Conservation (phyloP, 106 monocot genomes). For the Xerophyta viscosa region DNA sequence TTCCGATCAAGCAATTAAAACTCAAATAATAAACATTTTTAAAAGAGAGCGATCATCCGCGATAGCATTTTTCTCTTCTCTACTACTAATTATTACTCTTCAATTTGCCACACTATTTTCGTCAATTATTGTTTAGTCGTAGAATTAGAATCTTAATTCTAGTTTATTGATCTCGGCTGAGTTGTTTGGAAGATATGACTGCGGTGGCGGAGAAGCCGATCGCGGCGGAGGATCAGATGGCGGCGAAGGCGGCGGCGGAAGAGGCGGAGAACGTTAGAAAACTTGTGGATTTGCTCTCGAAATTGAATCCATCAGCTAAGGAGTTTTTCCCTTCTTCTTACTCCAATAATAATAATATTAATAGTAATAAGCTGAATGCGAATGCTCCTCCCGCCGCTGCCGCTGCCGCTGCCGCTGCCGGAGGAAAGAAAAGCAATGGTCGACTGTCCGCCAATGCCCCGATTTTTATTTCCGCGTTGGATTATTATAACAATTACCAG, state of each 20-base stretch:
- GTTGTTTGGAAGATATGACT: too few species aligned
- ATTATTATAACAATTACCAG: slow-evolving; percentile 15
- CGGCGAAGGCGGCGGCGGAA: slow-evolving; percentile 31
- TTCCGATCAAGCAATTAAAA: too few species aligned
- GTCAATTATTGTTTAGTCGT: too few species aligned
- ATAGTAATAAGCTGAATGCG: too few species aligned
- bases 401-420: background rate
- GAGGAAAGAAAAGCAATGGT: slow-evolving; percentile 21
- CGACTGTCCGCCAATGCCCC: slow-evolving; percentile 80
- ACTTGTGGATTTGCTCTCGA: slow-evolving; percentile 71
- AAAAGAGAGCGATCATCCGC: too few species aligned
- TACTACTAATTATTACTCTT: too few species aligned
- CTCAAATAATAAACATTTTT: too few species aligned
- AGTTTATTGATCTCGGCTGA: too few species aligned
- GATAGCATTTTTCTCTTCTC: too few species aligned
- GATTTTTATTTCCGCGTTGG: slow-evolving; percentile 40
- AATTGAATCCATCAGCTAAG: slow-evolving; percentile 87
- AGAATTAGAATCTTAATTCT: too few species aligned
- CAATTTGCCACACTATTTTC: too few species aligned
- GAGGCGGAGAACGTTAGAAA: slow-evolving; percentile 48
- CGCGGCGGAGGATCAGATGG: slow-evolving; percentile 34
- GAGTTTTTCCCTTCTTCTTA: slow-evolving; percentile 81
- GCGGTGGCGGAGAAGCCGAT: slow-evolving; percentile 45
- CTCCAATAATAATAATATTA: slow-evolving; percentile 3
- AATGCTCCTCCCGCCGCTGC: too few species aligned